These are phyloP conservation scores for Eucalyptus pumila DNA, from an alignment of 345 rosid species.

Conservation along the genomic window DNA sequence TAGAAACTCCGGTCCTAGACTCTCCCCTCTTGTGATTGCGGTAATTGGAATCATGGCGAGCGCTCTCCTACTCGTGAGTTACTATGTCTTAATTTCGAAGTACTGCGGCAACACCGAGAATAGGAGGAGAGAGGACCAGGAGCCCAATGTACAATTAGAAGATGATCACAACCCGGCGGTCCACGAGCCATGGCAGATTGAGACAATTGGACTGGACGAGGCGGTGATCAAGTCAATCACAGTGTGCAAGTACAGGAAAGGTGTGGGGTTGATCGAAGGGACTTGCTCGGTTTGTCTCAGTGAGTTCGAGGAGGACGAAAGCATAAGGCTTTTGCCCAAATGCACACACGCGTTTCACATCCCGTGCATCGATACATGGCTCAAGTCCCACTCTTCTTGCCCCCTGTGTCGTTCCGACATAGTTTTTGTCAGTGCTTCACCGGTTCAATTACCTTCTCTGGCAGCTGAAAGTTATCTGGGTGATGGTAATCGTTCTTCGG, in stretches of 20 bases:
- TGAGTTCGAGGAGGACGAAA: conserved; percentile 75
- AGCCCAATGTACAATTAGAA: conserved; percentile 8
- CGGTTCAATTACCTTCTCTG: not conserved
- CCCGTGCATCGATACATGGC: conserved; percentile 87
- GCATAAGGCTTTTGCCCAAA: conserved; percentile 74
- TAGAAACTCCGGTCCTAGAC: conserved; percentile 27
- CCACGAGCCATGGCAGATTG: conserved; percentile 49
- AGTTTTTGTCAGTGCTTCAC: conserved; percentile 10
- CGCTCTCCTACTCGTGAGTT: conserved; percentile 66
- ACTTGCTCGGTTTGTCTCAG: conserved; percentile 87
- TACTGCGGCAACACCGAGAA: conserved; percentile 21
- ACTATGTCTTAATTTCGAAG: conserved; percentile 66
- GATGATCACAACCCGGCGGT: conserved; percentile 25
- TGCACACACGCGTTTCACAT: conserved; percentile 85
- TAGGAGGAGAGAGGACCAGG: conserved; percentile 14
- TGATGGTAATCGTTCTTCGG: not conserved
- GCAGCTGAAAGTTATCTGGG: conserved; percentile 8
- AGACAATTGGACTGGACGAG: conserved; percentile 55
- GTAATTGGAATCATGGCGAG: conserved; percentile 66
- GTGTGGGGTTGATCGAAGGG: conserved; percentile 39
- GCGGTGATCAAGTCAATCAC: conserved; percentile 61
- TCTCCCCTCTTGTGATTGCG: conserved; percentile 77
- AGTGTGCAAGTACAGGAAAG: conserved; percentile 46
- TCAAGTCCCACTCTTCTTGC: conserved; percentile 74
- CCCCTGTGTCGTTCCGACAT: conserved; percentile 83